phyloP scores from a whole-genome alignment of 192 early-diverging fungal species.

The Podila clonocystis region DNA sequence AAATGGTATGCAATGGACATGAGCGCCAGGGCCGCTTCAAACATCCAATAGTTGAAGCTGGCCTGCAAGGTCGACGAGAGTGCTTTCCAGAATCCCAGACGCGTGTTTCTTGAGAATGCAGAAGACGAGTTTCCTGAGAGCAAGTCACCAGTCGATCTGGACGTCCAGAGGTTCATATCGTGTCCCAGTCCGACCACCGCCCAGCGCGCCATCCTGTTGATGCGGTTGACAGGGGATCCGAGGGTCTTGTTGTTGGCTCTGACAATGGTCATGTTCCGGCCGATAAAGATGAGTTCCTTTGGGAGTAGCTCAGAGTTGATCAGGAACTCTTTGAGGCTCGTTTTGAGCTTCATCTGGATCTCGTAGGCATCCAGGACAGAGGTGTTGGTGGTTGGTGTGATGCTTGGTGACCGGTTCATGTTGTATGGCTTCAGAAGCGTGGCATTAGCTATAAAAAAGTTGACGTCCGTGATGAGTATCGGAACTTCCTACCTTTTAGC shows the following conservation, averaged over 20 bases:
- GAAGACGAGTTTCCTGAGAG: background rate
- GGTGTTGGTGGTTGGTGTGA: slow-evolving; percentile 43
- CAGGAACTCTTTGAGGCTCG: slow-evolving; percentile 76
- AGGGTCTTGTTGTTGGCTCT: slow-evolving; percentile 86
- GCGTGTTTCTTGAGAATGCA: background rate
- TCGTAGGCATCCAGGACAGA: slow-evolving; percentile 72
- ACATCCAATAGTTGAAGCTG: slow-evolving; percentile 58
- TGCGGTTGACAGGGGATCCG: slow-evolving; percentile 89
- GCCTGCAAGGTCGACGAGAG: slow-evolving; percentile 24
- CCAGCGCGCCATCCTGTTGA: slow-evolving; percentile 85
- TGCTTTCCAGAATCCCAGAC: slow-evolving; percentile 16
- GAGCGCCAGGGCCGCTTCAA: slow-evolving; percentile 66
- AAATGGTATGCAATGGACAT: slow-evolving; percentile 70
- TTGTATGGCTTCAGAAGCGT: slow-evolving; percentile 76
- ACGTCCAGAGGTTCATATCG: slow-evolving; percentile 48
- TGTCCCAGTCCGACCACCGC: slow-evolving; percentile 70
- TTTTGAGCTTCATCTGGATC: slow-evolving; percentile 80
- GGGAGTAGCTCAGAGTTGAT: slow-evolving; percentile 76
- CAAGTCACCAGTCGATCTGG: slow-evolving; percentile 2
- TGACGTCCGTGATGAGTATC: background rate
- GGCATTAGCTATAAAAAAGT: slow-evolving; percentile 34
- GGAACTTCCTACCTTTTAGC: too few relatives aligned
- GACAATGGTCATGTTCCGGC: slow-evolving; percentile 88
- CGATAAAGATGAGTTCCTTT: slow-evolving; percentile 90
- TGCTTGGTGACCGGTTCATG: slow-evolving; percentile 56